Base-by-base conservation (phyloP, 805 yeast species). In the Ogataea chonburiensis region DNA sequence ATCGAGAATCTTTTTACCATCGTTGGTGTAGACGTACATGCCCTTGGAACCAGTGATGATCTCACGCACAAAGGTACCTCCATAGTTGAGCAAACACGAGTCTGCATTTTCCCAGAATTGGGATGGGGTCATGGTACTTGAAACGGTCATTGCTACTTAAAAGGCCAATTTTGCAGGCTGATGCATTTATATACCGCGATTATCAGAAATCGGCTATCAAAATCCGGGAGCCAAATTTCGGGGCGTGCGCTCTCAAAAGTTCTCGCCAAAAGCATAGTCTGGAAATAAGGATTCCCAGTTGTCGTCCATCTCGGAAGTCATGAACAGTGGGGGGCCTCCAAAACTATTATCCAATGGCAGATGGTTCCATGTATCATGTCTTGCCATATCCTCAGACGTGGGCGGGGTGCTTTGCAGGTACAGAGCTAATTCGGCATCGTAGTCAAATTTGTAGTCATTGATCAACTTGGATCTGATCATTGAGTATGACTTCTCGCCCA, bases 221-320 rank as follows among this genome's bases (percentile, higher is more conserved):
- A 16, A 4, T 14, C 16, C 24, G 34, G 28, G 22, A 4, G 7
- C 4, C 4, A 12, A 20, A 7, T 17, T 30, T 11, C 14, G n/a
- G n/a, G n/a, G n/a, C 10, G 8, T 17, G 19, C 19, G 14, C 23
- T 13, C 14, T 63, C 28, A 63, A 58, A 18, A 7, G 22, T 7
- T 19, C 10, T 24, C 27, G 7, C 12, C 34, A 67, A 67, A 47
- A 7, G 17, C 37, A 12, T 30, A 31, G 13, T 69, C 75, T 1
- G 75, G 75, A 46, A 71, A 71, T 37, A 71, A 58, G 0, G 70
- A 60, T 39, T 68, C 75, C 77, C 75, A 71, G 43, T 68, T 73
- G 37, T 64, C 61, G 40, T 66, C 63, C 50, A 68, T 58, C 37
- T 68, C 74, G 2, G 75, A 67, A 2, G 73, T 70, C 75, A 71